Evolutionary conservation across 805 yeast species (phyloP).

Genomic region (Blastobotrys peoriensis): DNA sequence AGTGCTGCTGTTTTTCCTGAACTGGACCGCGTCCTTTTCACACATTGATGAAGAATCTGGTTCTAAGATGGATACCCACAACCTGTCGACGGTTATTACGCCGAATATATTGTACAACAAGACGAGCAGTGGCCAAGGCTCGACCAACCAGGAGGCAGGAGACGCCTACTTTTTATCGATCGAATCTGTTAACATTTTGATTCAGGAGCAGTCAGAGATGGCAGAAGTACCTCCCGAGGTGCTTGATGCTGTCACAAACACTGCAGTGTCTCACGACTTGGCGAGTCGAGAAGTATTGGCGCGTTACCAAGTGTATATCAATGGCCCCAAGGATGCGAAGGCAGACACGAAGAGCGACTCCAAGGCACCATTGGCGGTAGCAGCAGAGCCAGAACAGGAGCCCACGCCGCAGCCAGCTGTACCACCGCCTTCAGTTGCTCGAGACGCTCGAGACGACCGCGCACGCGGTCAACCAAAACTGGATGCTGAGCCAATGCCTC

Average conservation of each 20-base stretch:
- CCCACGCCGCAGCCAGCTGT: too few relatives aligned
- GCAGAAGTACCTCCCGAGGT: constrained; percentile 69
- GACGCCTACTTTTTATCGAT: constrained; percentile 72
- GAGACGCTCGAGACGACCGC: too few relatives aligned
- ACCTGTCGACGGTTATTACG: constrained; percentile 89
- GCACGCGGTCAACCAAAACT: too few relatives aligned
- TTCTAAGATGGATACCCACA: constrained; percentile 94
- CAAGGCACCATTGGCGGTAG: too few relatives aligned
- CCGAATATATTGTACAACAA: constrained; percentile 78
- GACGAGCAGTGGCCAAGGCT: constrained; percentile 15
- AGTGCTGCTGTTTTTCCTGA: constrained; percentile 75
- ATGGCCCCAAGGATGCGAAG: not conserved
- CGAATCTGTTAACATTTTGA: constrained; percentile 80
- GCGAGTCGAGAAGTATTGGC: constrained; percentile 25
- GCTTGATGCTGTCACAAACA: constrained; percentile 41
- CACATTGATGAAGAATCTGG: constrained; percentile 85
- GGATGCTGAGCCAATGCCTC: not conserved
- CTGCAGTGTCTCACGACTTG: constrained; percentile 28
- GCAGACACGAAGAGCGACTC: too few relatives aligned
- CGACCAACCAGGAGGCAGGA: constrained; percentile 18
- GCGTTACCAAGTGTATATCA: constrained; percentile 16
- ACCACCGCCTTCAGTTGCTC: too few relatives aligned
- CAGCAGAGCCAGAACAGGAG: too few relatives aligned
- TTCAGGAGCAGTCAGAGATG: constrained; percentile 73
- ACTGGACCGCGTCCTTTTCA: constrained; percentile 95